phyloP scores from a whole-genome alignment of 352 stramenopile species.

The Phytophthora sp. region DNA sequence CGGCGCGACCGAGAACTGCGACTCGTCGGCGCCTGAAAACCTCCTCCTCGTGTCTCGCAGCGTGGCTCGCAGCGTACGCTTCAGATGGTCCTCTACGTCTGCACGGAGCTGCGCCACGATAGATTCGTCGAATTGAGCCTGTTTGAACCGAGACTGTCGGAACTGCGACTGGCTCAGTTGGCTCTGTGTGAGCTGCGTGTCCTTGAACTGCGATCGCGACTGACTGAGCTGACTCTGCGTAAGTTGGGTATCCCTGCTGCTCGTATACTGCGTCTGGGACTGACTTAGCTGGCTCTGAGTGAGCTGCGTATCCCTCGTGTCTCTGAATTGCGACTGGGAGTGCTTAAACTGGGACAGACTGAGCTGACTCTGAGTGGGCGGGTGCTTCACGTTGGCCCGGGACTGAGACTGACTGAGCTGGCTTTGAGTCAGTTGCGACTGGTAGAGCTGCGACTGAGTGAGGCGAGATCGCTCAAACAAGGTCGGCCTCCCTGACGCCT shows the following conservation, averaged over 20 bases:
- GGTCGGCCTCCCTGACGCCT: constrained; percentile 2
- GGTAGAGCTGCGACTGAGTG: constrained; percentile 27
- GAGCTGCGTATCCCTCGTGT: constrained; percentile 9
- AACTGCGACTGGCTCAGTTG: constrained; percentile 19
- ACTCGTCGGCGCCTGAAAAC: constrained; percentile 32
- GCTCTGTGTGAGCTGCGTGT: constrained; percentile 22
- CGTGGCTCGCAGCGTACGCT: constrained; percentile 32
- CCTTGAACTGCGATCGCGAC: constrained; percentile 5
- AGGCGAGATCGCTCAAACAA: constrained; percentile 33
- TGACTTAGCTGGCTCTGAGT: constrained; percentile 27
- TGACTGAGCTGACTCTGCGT: constrained; percentile 22
- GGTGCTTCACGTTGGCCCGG: constrained; percentile 3
- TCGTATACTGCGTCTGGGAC: constrained; percentile 10
- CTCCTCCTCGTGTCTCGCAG: constrained; percentile 24
- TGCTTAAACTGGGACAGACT: no score
- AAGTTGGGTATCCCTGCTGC: constrained; percentile 12
- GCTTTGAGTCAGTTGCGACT: constrained; percentile 3
- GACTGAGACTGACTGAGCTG: constrained; percentile 12
- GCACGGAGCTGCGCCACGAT: constrained; percentile 34
- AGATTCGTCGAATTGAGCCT: constrained; percentile 29
- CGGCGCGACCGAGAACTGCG: constrained; percentile 41
- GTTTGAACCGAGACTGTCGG: constrained; percentile 27
- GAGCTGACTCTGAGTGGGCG: constrained; percentile 22
- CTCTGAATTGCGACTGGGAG: not conserved
- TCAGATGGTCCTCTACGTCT: constrained; percentile 40